Conservation (phyloP, 73 alveolate species). For the Paramecium caudatum region DNA sequence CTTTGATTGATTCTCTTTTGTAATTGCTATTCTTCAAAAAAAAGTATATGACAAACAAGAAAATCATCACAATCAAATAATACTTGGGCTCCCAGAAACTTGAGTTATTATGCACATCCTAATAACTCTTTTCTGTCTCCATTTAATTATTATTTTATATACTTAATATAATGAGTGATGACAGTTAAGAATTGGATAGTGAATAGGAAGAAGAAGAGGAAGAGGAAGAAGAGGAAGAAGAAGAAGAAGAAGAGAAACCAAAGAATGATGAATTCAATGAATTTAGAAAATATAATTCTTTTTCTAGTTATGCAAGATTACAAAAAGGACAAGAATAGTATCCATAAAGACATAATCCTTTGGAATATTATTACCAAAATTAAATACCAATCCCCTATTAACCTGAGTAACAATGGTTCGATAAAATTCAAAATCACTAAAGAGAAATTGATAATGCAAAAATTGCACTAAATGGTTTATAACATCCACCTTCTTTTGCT, state of each 20-base stretch:
- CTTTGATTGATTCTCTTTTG: not conserved
- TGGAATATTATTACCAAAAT: conserved; percentile 42
- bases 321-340: not conserved
- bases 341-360: conserved; percentile 14
- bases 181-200: conserved; percentile 58
- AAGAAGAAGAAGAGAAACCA: conserved; percentile 6
- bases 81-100: not conserved
- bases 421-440: conserved; percentile 34
- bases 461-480: not conserved
- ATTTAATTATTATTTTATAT: not conserved
- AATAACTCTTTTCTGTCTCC: not conserved
- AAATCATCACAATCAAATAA: not conserved
- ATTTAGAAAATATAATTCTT: conserved; percentile 32
- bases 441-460: conserved; percentile 29
- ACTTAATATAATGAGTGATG: not conserved
- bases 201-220: conserved; percentile 56
- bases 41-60: conserved; percentile 2
- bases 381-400: conserved; percentile 36
- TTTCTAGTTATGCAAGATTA: conserved; percentile 38
- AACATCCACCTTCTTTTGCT: too few relatives aligned
- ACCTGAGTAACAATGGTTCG: not conserved
- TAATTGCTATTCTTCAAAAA: not conserved
- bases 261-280: conserved; percentile 57
- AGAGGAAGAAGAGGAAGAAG: conserved; percentile 56
- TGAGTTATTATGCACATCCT: not conserved